phyloP scores from a whole-genome alignment of 2,329 filamentous ascomycete genomes.

The Aspergillus bombycis region DNA sequence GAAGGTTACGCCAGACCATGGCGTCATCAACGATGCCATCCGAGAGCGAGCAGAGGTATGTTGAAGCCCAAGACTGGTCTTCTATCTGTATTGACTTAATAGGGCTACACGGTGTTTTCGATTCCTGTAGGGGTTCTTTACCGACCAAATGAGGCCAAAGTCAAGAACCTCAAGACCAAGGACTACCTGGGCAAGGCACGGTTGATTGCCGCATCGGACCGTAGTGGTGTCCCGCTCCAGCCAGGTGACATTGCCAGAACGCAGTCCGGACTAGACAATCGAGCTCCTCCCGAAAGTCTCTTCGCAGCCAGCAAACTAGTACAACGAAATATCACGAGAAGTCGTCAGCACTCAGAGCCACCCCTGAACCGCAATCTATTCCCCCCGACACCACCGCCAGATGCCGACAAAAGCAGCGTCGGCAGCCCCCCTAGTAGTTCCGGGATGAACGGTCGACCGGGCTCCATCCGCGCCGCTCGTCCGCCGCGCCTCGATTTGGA shows the following conservation, averaged over 20 bases:
- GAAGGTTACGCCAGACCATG: constrained; percentile 93
- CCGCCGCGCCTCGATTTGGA: constrained; percentile 50
- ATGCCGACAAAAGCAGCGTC: constrained; percentile 67
- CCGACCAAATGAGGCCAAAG: constrained; percentile 93
- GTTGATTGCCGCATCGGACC: constrained; percentile 84
- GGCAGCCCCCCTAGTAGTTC: constrained; percentile 30
- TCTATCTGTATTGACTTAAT: not conserved
- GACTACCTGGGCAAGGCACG: constrained; percentile 97
- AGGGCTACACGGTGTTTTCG: constrained; percentile 98
- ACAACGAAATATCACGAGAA: constrained; percentile 76
- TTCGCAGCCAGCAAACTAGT: constrained; percentile 93
- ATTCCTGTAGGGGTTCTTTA: constrained; percentile 96
- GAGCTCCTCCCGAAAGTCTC: constrained; percentile 73
- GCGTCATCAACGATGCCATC: constrained; percentile 97
- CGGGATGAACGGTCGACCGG: constrained; percentile 49
- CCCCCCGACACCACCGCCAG: constrained; percentile 96
- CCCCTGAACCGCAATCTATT: constrained; percentile 80
- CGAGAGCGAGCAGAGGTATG: constrained; percentile 84
- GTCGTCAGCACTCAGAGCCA: constrained; percentile 81
- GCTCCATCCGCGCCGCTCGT: constrained; percentile 52
- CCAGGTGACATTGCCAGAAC: constrained; percentile 61
- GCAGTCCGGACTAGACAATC: constrained; percentile 63
- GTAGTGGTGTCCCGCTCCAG: constrained; percentile 72
- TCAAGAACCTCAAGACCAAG: constrained; percentile 96
- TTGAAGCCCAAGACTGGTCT: not conserved